These are phyloP conservation scores for Ophiognomonia clavigignenti-juglandacearum DNA, from an alignment of 2,329 filamentous ascomycete genomes.

Conservation along the genomic window DNA sequence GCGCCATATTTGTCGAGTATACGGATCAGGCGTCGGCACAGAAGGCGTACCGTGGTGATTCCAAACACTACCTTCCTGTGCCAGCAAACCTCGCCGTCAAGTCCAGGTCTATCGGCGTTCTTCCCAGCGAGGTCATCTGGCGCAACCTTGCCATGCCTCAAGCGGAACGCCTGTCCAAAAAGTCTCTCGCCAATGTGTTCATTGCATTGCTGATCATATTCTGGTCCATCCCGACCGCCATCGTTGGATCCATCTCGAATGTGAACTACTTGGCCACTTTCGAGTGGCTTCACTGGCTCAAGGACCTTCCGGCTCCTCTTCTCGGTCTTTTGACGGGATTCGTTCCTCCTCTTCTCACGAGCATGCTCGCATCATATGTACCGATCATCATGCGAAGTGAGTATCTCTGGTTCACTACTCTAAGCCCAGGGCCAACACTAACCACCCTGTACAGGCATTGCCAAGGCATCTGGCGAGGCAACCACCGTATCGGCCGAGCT, in stretches of 20 bases:
- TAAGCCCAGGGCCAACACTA: constrained; percentile 11
- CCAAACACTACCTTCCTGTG: constrained; percentile 64
- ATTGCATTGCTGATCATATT: constrained; percentile 56
- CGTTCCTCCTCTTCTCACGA: constrained; percentile 56
- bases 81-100: constrained; percentile 62
- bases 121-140: constrained; percentile 83
- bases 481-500: constrained; percentile 69
- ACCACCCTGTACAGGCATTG: constrained; percentile 50
- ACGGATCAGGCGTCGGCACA: constrained; percentile 78
- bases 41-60: constrained; percentile 73
- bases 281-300: constrained; percentile 69
- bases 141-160: constrained; percentile 14
- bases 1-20: constrained; percentile 90
- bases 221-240: constrained; percentile 71
- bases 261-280: constrained; percentile 64
- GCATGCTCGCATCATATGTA: constrained; percentile 34
- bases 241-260: constrained; percentile 83
- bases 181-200: constrained; percentile 11
- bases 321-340: constrained; percentile 79
- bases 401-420: constrained; percentile 20
- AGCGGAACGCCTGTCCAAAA: constrained; percentile 14
- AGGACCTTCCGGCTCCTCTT: constrained; percentile 73
- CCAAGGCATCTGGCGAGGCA: constrained; percentile 65
- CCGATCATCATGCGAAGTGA: constrained; percentile 70
- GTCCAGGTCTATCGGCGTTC: constrained; percentile 76